Evolutionary conservation across 2,329 filamentous ascomycete species (phyloP).

Genomic region (Sporothrix mexicana): DNA sequence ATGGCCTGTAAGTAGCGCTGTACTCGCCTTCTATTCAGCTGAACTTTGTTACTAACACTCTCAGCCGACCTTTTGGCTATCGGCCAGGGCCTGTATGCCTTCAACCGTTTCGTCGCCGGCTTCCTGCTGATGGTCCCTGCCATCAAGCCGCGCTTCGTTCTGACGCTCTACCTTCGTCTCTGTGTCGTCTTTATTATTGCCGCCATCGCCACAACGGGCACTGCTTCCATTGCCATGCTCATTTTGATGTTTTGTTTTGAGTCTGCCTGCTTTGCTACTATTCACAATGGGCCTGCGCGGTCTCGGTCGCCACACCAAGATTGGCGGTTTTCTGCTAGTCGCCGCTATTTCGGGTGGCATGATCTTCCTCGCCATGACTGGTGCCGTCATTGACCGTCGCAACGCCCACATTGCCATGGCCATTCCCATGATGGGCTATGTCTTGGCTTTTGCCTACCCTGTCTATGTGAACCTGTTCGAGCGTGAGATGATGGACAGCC

Average conservation of each 20-base stretch:
- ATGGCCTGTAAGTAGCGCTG: slow-evolving; percentile 28
- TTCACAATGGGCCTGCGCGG: slow-evolving; percentile 64
- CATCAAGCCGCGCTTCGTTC: slow-evolving; percentile 61
- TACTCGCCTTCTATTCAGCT: neutral
- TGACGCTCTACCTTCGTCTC: slow-evolving; percentile 57
- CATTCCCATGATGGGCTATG: slow-evolving; percentile 44
- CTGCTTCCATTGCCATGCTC: slow-evolving; percentile 61
- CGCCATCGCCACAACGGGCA: slow-evolving; percentile 57
- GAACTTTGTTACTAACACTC: neutral
- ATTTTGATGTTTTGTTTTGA: slow-evolving; percentile 63
- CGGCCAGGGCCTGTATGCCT: slow-evolving; percentile 64
- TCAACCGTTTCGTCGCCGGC: slow-evolving; percentile 64
- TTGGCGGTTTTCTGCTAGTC: slow-evolving; percentile 60
- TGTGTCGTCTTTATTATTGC: slow-evolving; percentile 62
- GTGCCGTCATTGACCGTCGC: slow-evolving; percentile 46
- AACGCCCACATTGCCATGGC: slow-evolving; percentile 42
- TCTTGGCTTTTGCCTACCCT: slow-evolving; percentile 42
- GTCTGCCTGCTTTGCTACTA: slow-evolving; percentile 64
- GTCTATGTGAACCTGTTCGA: slow-evolving; percentile 45
- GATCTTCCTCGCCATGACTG: slow-evolving; percentile 60
- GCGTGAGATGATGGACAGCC: slow-evolving; percentile 42
- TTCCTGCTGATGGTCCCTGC: slow-evolving; percentile 58
- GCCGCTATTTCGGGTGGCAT: slow-evolving; percentile 62
- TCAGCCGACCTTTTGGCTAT: slow-evolving; percentile 60
- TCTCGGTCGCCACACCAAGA: slow-evolving; percentile 61